Percentiles rank a stretch among this genome's conserved stretches.
phyloP scores from a whole-genome alignment of 352 stramenopile genomes.

The Blastocystis sp. region DNA sequence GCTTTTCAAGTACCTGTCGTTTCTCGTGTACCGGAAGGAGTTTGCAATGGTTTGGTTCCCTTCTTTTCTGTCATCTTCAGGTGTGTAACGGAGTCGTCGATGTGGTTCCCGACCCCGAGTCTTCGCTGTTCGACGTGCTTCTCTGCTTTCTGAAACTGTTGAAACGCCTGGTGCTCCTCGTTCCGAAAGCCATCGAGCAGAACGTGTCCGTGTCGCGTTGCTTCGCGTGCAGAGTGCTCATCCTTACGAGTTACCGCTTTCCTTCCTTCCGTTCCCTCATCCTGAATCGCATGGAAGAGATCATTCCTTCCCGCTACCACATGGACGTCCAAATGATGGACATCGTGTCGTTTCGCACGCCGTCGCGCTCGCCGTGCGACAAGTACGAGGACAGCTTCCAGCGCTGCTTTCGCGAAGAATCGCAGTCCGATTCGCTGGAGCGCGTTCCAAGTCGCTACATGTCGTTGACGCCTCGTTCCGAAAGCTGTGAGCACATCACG shows the following conservation, averaged over 20 bases:
- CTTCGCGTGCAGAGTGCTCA: constrained; percentile 39
- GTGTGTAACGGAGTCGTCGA: constrained; percentile 46
- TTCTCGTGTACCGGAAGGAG: constrained; percentile 28
- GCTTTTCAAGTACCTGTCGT: constrained; percentile 44
- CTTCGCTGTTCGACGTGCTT: constrained; percentile 13
- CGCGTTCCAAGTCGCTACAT: not conserved
- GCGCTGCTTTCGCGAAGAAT: not conserved
- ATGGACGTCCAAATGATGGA: constrained; percentile 29
- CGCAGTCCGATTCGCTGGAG: not conserved
- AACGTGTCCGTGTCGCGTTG: not conserved
- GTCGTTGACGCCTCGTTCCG: not conserved
- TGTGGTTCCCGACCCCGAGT: constrained; percentile 21
- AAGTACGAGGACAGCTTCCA: constrained; percentile 47
- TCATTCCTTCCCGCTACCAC: constrained; percentile 60
- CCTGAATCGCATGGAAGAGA: not conserved
- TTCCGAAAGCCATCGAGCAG: not conserved
- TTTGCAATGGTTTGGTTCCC: constrained; percentile 7
- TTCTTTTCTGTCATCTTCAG: not conserved
- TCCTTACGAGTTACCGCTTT: constrained; percentile 40
- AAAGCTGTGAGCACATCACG: not conserved
- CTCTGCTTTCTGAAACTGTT: not conserved
- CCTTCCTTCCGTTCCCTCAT: constrained; percentile 10
- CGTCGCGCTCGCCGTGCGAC: constrained; percentile 5
- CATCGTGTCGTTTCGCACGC: not conserved
- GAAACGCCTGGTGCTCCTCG: not conserved